phyloP scores from a whole-genome alignment of 2,329 filamentous ascomycete species.

The Monosporascus ibericus region DNA sequence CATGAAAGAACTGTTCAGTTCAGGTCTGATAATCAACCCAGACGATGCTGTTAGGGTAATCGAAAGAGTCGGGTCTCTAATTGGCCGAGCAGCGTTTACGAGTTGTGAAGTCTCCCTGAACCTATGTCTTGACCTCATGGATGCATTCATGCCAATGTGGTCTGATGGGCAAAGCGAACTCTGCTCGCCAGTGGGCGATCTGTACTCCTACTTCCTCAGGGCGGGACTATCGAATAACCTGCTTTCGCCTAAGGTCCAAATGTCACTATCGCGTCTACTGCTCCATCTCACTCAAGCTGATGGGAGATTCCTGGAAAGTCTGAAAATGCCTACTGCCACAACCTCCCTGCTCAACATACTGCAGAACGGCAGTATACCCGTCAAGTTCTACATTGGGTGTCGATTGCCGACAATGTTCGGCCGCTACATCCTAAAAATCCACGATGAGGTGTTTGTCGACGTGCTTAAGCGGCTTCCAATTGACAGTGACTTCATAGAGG shows the following conservation, averaged over 20 bases:
- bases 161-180: conserved; percentile 52
- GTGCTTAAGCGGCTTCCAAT: conserved; percentile 73
- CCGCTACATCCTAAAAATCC: conserved; percentile 73
- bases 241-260: conserved; percentile 64
- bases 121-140: conserved; percentile 62
- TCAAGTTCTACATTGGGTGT: conserved; percentile 70
- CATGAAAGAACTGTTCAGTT: conserved; percentile 45
- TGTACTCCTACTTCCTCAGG: conserved; percentile 74
- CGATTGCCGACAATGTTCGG: conserved; percentile 70
- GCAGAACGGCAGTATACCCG: conserved; percentile 55
- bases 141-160: conserved; percentile 60
- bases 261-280: conserved; percentile 61
- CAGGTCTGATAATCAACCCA: conserved; percentile 44
- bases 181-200: conserved; percentile 60
- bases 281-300: conserved; percentile 62
- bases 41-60: conserved; percentile 43
- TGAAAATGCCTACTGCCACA: conserved; percentile 52
- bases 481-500: conserved; percentile 66
- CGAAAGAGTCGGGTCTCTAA: conserved; percentile 43
- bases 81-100: conserved; percentile 55
- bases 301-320: conserved; percentile 58
- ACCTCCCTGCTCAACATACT: conserved; percentile 73
- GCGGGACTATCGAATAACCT: conserved; percentile 60
- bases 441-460: conserved; percentile 80
- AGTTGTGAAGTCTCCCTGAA: conserved; percentile 69